Evolutionary conservation across 2,329 filamentous ascomycete species (phyloP).

Genomic region (Davidsoniella virescens): DNA sequence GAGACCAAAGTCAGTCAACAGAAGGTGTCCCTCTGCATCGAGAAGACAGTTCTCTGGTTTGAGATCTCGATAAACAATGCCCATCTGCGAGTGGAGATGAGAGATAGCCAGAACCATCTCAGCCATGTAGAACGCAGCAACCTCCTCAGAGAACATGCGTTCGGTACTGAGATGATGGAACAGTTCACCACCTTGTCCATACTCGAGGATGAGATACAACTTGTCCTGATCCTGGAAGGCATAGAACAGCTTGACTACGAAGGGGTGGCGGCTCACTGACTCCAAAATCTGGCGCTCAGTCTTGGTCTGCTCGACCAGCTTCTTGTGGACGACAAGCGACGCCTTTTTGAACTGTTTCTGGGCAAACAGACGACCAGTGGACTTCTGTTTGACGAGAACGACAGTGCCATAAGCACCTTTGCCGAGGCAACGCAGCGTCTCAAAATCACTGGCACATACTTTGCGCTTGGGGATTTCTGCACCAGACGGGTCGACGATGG

Average conservation of each 20-base stretch:
- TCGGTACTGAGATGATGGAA: constrained; percentile 91
- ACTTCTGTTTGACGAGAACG: constrained; percentile 73
- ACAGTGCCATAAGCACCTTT: constrained; percentile 96
- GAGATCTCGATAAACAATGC: constrained; percentile 89
- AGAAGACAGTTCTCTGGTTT: constrained; percentile 97
- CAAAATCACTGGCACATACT: constrained; percentile 84
- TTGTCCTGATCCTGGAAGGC: constrained; percentile 98
- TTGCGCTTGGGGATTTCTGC: constrained; percentile 37
- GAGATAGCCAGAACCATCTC: constrained; percentile 91
- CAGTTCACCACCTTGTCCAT: constrained; percentile 89
- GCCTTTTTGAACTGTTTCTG: constrained; percentile 99
- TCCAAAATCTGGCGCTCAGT: constrained; percentile 91
- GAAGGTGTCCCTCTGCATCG: constrained; percentile 76
- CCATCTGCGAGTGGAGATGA: constrained; percentile 79
- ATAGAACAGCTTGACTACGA: constrained; percentile 95
- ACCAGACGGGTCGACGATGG: constrained; percentile 22
- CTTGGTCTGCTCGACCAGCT: constrained; percentile 91
- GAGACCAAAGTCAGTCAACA: constrained; percentile 91
- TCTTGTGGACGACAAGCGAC: constrained; percentile 86
- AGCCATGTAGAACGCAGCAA: constrained; percentile 93
- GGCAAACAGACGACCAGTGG: constrained; percentile 78
- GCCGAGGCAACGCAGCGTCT: constrained; percentile 77
- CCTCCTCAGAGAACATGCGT: constrained; percentile 84
- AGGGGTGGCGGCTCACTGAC: constrained; percentile 89
- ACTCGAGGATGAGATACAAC: constrained; percentile 92